phyloP scores from a whole-genome alignment of 176 grass and related monocot species.

The Eleusine coracana region DNA sequence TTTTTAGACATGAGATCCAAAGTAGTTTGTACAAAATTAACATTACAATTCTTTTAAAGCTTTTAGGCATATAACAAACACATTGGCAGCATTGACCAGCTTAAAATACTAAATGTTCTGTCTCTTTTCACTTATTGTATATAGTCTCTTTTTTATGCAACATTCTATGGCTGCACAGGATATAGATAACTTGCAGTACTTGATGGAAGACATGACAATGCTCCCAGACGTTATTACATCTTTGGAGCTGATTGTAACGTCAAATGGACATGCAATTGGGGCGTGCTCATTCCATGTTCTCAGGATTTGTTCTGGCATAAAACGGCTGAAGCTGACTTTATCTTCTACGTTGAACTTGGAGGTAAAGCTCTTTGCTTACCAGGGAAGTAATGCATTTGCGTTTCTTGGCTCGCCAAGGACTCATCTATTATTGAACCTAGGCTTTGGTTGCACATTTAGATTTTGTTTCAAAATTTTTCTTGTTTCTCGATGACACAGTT shows the following conservation, averaged over 20 bases:
- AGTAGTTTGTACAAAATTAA: neutral
- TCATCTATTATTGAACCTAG: neutral
- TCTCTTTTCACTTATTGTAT: neutral
- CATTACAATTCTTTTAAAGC: neutral
- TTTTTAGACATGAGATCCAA: neutral
- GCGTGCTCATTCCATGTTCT: neutral
- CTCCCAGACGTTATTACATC: neutral
- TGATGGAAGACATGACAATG: slow-evolving; percentile 36
- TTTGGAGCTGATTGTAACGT: neutral
- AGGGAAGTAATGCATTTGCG: neutral
- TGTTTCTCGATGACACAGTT: neutral
- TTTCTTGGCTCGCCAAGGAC: neutral
- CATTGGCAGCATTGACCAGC: neutral
- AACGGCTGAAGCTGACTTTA: neutral
- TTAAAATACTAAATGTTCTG: neutral
- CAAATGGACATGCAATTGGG: slow-evolving; percentile 20
- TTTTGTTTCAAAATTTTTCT: neutral
- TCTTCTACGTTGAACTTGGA: neutral
- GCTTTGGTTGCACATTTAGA: neutral
- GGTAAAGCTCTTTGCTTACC: neutral
- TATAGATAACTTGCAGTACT: neutral
- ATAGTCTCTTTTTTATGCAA: neutral
- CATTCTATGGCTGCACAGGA: slow-evolving; percentile 14
- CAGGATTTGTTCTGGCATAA: neutral
- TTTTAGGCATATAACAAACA: neutral